phyloP scores from a whole-genome alignment of 495 filamentous ascomycete genomes.

The Bacidia rubella region DNA sequence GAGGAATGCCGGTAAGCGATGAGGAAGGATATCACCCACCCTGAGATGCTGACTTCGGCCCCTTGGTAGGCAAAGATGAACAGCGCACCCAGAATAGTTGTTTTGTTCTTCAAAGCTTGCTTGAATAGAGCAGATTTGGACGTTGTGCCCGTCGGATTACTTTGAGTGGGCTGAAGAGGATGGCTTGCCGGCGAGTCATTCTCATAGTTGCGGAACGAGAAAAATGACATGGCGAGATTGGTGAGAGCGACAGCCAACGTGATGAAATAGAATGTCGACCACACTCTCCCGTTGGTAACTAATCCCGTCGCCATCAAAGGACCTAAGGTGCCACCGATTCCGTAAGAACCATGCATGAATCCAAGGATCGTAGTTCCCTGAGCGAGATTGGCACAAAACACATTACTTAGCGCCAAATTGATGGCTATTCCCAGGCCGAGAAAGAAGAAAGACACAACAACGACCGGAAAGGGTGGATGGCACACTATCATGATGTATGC shows the following conservation, averaged over 20 bases:
- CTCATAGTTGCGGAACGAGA: constrained; percentile 28
- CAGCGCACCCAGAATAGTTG: constrained; percentile 54
- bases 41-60: constrained; percentile 62
- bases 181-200: constrained; percentile 22
- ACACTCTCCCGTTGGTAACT: constrained; percentile 36
- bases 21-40: constrained; percentile 73
- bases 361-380: constrained; percentile 51
- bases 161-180: constrained; percentile 23
- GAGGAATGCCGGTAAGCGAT: constrained; percentile 54
- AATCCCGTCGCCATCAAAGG: constrained; percentile 60
- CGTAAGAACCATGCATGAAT: constrained; percentile 54
- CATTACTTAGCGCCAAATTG: constrained; percentile 58
- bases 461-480: constrained; percentile 53
- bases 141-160: constrained; percentile 9
- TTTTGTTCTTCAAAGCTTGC: constrained; percentile 38
- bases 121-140: constrained; percentile 24
- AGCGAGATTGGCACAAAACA: constrained; percentile 57
- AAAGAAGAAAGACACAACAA: constrained; percentile 52
- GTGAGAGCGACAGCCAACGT: constrained; percentile 24
- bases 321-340: constrained; percentile 54
- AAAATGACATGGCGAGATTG: constrained; percentile 14
- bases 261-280: constrained; percentile 50
- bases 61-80: constrained; percentile 79
- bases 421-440: constrained; percentile 53
- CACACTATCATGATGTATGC: constrained; percentile 52